phyloP scores from a whole-genome alignment of 2,329 filamentous ascomycete genomes.

The Xylaria sp. region DNA sequence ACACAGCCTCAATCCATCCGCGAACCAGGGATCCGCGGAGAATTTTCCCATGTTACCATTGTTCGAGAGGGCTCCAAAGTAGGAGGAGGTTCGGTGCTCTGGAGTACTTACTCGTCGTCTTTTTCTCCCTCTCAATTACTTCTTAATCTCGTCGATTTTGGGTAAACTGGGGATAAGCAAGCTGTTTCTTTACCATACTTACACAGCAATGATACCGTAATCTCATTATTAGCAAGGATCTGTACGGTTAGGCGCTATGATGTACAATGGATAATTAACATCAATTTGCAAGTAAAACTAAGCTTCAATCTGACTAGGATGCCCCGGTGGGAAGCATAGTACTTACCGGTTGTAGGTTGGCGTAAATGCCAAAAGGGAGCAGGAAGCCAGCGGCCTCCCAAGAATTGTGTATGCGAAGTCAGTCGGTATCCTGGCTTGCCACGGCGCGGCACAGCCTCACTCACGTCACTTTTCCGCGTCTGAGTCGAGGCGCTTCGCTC shows the following conservation, averaged over 20 bases:
- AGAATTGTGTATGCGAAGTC: constrained; percentile 24
- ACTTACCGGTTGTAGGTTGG: constrained; percentile 32
- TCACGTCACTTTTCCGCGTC: constrained; percentile 26
- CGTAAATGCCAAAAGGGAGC: constrained; percentile 15
- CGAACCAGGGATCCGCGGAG: constrained; percentile 37
- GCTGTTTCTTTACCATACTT: not conserved
- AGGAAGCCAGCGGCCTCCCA: constrained; percentile 33
- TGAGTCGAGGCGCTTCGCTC: constrained; percentile 14
- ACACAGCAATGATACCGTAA: not conserved
- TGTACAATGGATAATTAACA: not conserved
- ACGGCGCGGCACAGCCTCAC: constrained; percentile 37
- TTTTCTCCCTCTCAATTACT: not conserved
- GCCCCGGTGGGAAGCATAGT: constrained; percentile 5
- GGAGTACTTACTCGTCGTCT: not conserved
- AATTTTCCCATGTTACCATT: constrained; percentile 12
- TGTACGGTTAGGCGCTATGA: not conserved
- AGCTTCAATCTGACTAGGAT: constrained; percentile 20
- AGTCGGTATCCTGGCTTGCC: constrained; percentile 3
- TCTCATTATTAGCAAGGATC: not conserved
- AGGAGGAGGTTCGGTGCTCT: not conserved
- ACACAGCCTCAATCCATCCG: constrained; percentile 47
- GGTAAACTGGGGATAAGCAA: not conserved
- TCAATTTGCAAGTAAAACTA: not conserved
- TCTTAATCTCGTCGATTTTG: not conserved
- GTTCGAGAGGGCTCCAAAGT: constrained; percentile 4